phyloP scores from a whole-genome alignment of 2,329 filamentous ascomycete genomes.

The Cordyceps cateniannulata region DNA sequence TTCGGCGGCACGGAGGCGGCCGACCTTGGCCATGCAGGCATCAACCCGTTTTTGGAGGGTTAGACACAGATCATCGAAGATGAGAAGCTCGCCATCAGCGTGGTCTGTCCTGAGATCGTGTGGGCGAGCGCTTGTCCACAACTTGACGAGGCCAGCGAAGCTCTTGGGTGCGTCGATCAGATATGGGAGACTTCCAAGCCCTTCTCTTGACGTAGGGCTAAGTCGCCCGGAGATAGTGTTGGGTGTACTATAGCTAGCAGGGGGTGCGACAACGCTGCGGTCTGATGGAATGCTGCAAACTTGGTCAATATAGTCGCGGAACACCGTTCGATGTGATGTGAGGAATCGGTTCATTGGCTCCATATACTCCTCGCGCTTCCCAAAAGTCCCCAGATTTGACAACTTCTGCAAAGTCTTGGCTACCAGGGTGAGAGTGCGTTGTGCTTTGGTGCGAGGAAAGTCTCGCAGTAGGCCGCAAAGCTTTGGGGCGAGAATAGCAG shows the following conservation, averaged over 20 bases:
- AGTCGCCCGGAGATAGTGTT: conserved; percentile 82
- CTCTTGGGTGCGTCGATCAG: conserved; percentile 84
- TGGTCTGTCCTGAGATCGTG: conserved; percentile 28
- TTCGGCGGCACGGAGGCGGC: conserved; percentile 36
- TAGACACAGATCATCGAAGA: conserved; percentile 47
- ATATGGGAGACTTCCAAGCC: conserved; percentile 88
- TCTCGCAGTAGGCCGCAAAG: conserved; percentile 80
- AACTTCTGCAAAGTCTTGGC: conserved; percentile 88
- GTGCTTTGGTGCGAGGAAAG: conserved; percentile 73
- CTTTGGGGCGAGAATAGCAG: conserved; percentile 92
- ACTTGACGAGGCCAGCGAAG: conserved; percentile 73
- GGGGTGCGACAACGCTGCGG: conserved; percentile 55
- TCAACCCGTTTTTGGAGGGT: conserved; percentile 45
- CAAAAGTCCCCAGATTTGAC: conserved; percentile 85
- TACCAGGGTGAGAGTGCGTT: conserved; percentile 84
- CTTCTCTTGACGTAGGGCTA: conserved; percentile 75
- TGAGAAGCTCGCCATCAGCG: conserved; percentile 43
- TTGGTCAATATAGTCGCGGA: conserved; percentile 81
- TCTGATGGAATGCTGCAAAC: conserved; percentile 79
- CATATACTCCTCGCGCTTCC: conserved; percentile 97
- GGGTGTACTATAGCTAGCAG: conserved; percentile 86
- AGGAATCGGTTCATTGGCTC: conserved; percentile 95
- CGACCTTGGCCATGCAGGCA: conserved; percentile 44
- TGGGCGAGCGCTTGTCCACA: conserved; percentile 61
- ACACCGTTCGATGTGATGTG: conserved; percentile 64